These are phyloP conservation scores for Polytrichum commune DNA, from an alignment of 225 moss, liverwort and hornwort species.

Conservation along the genomic window DNA sequence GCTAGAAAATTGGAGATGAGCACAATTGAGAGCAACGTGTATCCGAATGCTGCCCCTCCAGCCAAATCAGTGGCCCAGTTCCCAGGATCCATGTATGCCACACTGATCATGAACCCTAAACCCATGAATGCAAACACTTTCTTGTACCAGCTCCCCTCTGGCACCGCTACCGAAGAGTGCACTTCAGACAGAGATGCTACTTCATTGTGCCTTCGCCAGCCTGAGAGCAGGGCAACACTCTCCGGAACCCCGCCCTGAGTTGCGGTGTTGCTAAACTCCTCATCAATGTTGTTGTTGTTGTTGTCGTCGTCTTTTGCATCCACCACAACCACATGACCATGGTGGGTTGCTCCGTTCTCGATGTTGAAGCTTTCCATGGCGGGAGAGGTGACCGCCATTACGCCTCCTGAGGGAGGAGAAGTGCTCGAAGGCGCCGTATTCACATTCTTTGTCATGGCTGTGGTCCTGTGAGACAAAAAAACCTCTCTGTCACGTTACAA, in stretches of 20 bases:
- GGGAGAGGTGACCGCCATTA: background rate
- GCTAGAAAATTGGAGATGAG: conserved; percentile 77
- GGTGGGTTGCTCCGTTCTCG: conserved; percentile 5
- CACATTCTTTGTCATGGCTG: conserved; percentile 36
- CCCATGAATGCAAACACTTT: conserved; percentile 81
- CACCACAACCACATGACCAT: conserved; percentile 32
- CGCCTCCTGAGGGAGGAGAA: background rate
- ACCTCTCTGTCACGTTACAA: too few species aligned
- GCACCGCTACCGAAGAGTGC: conserved; percentile 52
- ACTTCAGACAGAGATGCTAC: conserved; percentile 74
- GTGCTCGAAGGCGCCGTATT: conserved; percentile 13
- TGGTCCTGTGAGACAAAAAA: too few species aligned
- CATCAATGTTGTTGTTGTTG: background rate
- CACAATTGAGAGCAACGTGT: conserved; percentile 74
- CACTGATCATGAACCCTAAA: conserved; percentile 86
- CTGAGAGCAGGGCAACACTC: conserved; percentile 33
- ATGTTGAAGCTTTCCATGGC: conserved; percentile 10
- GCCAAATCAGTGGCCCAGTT: conserved; percentile 95
- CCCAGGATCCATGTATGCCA: conserved; percentile 98
- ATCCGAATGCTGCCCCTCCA: conserved; percentile 81
- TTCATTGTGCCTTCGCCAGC: conserved; percentile 56
- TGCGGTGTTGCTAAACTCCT: background rate
- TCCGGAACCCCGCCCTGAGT: conserved; percentile 2
- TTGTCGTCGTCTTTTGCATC: background rate
- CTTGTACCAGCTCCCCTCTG: conserved; percentile 82